phyloP scores from a whole-genome alignment of 129 eudicot genomes.

The Tagetes patula region DNA sequence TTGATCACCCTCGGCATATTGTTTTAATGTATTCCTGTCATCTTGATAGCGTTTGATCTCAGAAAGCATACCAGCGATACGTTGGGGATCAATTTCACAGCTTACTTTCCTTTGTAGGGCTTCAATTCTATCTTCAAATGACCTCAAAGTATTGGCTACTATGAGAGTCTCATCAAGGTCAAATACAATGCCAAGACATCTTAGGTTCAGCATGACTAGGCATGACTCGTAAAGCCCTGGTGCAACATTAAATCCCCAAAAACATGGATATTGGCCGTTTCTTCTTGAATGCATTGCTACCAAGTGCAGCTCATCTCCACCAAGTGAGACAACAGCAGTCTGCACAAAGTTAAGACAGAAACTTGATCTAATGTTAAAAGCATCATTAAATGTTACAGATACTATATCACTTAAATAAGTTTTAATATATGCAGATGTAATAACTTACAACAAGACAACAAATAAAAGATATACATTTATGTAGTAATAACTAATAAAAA shows the following conservation, averaged over 20 bases:
- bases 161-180: constrained; percentile 97
- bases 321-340: constrained; percentile 82
- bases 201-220: constrained; percentile 80
- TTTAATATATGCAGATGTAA: neutral
- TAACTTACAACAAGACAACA: constrained; percentile 4
- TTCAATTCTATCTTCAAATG: constrained; percentile 93
- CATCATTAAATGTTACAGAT: neutral
- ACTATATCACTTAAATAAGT: neutral
- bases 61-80: constrained; percentile 70
- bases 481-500: constrained; percentile 9
- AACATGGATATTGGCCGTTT: constrained; percentile 58
- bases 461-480: neutral
- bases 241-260: constrained; percentile 80
- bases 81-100: constrained; percentile 82
- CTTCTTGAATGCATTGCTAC: constrained; percentile 89
- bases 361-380: neutral
- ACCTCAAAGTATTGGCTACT: constrained; percentile 92
- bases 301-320: constrained; percentile 75
- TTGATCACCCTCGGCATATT: constrained; percentile 90
- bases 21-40: constrained; percentile 76
- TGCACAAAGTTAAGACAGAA: constrained; percentile 29
- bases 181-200: constrained; percentile 97
- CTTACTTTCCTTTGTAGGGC: constrained; percentile 68
- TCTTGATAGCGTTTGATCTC: constrained; percentile 90
- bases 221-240: constrained; percentile 77